Conservation (phyloP, 768 basidiomycete species). For the Pleurotus citrinopileatus region DNA sequence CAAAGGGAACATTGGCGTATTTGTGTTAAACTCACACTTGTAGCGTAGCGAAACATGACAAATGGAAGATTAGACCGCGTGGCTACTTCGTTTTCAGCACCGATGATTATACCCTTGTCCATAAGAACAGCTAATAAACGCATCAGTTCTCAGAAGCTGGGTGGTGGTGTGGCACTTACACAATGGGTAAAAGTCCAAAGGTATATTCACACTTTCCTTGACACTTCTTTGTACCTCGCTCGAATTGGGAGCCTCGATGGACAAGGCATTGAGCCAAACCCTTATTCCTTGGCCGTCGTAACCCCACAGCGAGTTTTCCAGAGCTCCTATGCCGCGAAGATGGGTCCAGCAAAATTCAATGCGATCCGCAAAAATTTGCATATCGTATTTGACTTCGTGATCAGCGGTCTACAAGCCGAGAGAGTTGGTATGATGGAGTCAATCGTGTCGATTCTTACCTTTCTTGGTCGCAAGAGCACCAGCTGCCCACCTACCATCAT, state of each 20-base stretch:
- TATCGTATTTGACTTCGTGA: slow-evolving; percentile 93
- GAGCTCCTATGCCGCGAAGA: slow-evolving; percentile 84
- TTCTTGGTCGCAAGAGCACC: slow-evolving; percentile 84
- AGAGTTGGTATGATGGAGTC: not conserved
- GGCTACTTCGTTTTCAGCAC: slow-evolving; percentile 86
- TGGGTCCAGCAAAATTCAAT: slow-evolving; percentile 99
- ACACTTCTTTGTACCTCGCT: slow-evolving; percentile 46
- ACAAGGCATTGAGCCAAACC: slow-evolving; percentile 94
- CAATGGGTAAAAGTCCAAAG: slow-evolving; percentile 92
- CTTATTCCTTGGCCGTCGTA: slow-evolving; percentile 89
- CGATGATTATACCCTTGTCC: slow-evolving; percentile 99
- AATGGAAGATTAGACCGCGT: slow-evolving; percentile 77
- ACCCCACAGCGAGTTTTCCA: slow-evolving; percentile 98
- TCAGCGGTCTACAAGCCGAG: slow-evolving; percentile 55
- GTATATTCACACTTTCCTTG: slow-evolving; percentile 91
- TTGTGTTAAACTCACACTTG: slow-evolving; percentile 58
- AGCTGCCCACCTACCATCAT: slow-evolving; percentile 94
- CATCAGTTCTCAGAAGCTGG: slow-evolving; percentile 11
- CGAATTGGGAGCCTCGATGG: slow-evolving; percentile 65
- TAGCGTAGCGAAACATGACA: slow-evolving; percentile 88
- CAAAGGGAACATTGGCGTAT: slow-evolving; percentile 1
- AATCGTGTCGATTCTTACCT: slow-evolving; percentile 43
- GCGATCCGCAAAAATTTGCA: slow-evolving; percentile 95
- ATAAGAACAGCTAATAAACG: slow-evolving; percentile 78
- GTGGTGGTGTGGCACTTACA: slow-evolving; percentile 52